A percentile compares a stretch with the other conserved stretches of the same genome.
phyloP scores from a whole-genome alignment of 108 stramenopile genomes.

The Conticribra guillardii region DNA sequence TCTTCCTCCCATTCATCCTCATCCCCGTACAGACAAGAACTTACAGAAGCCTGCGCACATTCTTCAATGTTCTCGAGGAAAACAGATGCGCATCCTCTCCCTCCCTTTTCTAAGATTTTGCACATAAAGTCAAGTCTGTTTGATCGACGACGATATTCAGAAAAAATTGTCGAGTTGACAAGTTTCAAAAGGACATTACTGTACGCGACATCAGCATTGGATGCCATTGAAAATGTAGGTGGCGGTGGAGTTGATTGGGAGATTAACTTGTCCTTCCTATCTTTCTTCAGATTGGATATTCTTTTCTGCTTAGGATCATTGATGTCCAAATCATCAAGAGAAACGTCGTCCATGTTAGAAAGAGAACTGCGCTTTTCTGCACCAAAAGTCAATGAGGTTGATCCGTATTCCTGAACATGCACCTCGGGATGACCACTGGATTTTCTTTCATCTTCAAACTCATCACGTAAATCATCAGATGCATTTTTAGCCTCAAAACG shows the following conservation, averaged over 20 bases:
- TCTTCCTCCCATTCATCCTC: slow-evolving; percentile 22
- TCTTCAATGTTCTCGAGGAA: slow-evolving; percentile 74
- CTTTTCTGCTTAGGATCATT: not conserved
- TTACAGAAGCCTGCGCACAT: slow-evolving; percentile 49
- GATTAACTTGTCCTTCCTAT: not conserved
- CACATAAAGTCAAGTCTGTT: slow-evolving; percentile 54
- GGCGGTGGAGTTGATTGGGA: not conserved
- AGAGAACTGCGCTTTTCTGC: not conserved
- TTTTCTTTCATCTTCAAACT: not conserved
- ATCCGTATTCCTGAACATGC: slow-evolving; percentile 4
- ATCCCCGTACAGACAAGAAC: slow-evolving; percentile 33
- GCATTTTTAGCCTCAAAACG: slow-evolving; percentile 16
- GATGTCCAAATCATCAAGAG: slow-evolving; percentile 24
- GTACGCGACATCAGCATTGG: slow-evolving; percentile 14
- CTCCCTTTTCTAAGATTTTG: slow-evolving; percentile 49
- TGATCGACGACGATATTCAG: slow-evolving; percentile 46
- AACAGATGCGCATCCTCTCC: slow-evolving; percentile 57
- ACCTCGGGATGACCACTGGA: not conserved
- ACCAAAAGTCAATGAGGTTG: slow-evolving; percentile 18
- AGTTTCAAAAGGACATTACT: slow-evolving; percentile 43
- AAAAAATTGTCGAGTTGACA: slow-evolving; percentile 23
- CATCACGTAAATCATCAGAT: not conserved
- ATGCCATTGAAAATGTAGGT: not conserved
- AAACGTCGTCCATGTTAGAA: slow-evolving; percentile 21
- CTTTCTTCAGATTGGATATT: not conserved